A percentile compares a stretch with the other conserved stretches of the same genome.
Evolutionary conservation across 495 filamentous ascomycete species (phyloP).

Genomic region (Lasiosphaeria miniovina): DNA sequence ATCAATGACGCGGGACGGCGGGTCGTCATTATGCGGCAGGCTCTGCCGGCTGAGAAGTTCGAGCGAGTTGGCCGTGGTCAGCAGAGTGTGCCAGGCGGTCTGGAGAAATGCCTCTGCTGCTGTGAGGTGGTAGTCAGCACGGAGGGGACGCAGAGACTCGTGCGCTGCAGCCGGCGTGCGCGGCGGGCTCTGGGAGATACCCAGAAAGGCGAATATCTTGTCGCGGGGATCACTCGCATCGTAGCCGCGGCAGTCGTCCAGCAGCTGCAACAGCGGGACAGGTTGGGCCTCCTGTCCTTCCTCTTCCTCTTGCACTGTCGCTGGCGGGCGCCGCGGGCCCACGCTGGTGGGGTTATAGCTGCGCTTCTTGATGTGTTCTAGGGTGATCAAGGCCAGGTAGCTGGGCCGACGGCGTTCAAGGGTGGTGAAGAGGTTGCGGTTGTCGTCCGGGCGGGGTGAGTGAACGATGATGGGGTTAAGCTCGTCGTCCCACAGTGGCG

Average conservation of each 20-base stretch:
- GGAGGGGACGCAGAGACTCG: neutral
- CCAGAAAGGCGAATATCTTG: slow-evolving; percentile 4
- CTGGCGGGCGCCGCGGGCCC: neutral
- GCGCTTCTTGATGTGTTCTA: neutral
- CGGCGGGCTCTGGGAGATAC: neutral
- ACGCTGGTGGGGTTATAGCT: neutral
- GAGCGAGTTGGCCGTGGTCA: neutral
- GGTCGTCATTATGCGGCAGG: neutral
- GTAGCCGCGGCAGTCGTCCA: slow-evolving; percentile 2
- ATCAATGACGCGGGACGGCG: neutral
- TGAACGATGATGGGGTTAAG: slow-evolving; percentile 10
- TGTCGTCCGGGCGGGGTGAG: neutral
- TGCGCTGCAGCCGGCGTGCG: neutral
- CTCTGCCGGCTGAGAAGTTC: slow-evolving; percentile 2
- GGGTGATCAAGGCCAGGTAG: slow-evolving; percentile 1
- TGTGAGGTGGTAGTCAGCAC: slow-evolving; percentile 2
- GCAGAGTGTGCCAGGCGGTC: neutral
- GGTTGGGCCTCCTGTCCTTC: neutral
- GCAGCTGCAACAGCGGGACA: neutral
- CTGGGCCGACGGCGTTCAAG: neutral
- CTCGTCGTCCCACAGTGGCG: slow-evolving; percentile 20
- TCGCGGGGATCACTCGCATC: slow-evolving; percentile 2
- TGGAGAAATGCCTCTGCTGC: neutral
- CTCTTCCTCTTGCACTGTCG: neutral
- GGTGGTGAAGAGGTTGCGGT: slow-evolving; percentile 1